These are phyloP conservation scores for Streptanthus diversifolius DNA, from an alignment of 345 rosid genomes.

Conservation along the genomic window DNA sequence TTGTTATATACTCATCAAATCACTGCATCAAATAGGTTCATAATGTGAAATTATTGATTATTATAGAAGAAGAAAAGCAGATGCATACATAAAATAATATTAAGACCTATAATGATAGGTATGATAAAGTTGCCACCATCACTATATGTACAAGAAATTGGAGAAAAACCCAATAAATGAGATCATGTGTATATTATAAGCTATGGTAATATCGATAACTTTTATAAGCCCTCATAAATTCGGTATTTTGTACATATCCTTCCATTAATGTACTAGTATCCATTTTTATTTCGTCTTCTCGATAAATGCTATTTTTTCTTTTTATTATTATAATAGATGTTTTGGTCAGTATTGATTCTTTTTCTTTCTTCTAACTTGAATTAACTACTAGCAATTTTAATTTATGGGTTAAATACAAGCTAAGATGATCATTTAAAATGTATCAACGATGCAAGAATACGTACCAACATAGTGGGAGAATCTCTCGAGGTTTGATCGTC, in stretches of 20 bases:
- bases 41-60: not conserved
- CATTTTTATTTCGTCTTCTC: no score
- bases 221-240: not conserved
- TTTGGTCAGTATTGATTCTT: not conserved
- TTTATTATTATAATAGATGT: not conserved
- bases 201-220: not conserved
- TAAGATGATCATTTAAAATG: not conserved
- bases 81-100: not conserved
- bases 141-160: no score
- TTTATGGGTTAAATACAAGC: not conserved
- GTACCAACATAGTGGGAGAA: constrained; percentile 82
- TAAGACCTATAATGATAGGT: no score
- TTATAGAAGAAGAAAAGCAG: not conserved
- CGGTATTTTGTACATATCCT: not conserved
- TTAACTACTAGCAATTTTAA: not conserved
- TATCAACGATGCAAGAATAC: not conserved
- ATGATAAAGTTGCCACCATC: no score
- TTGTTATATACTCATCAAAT: not conserved
- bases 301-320: not conserved
- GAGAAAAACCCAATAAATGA: not conserved
- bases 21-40: no score
- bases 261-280: not conserved
- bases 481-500: constrained; percentile 55
- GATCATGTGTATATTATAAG: not conserved
- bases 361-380: not conserved